Percentiles rank a stretch among this genome's conserved stretches.
phyloP scores from a whole-genome alignment of 1,284 basidiomycete genomes.

The Earliella scabrosa region DNA sequence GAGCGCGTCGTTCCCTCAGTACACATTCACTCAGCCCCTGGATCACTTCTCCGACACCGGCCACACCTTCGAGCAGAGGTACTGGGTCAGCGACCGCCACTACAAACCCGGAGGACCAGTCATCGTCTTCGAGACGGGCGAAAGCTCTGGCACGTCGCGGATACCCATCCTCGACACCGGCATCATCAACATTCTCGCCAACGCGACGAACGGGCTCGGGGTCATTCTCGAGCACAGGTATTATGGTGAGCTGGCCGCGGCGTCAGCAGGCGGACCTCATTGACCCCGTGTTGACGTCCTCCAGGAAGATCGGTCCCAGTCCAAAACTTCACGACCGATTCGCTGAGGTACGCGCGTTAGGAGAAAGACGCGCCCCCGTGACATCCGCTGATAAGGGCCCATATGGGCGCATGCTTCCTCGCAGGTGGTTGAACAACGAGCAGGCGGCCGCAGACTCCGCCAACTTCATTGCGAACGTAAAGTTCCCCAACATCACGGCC shows the following conservation, averaged over 20 bases:
- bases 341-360: slow-evolving; percentile 54
- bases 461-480: slow-evolving; percentile 84
- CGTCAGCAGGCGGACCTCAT: background rate
- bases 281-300: background rate
- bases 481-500: slow-evolving; percentile 73
- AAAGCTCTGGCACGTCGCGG: slow-evolving; percentile 78
- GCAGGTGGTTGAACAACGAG: slow-evolving; percentile 85
- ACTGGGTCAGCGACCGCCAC: slow-evolving; percentile 89
- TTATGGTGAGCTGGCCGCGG: slow-evolving; percentile 10
- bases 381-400: background rate
- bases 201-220: slow-evolving; percentile 82
- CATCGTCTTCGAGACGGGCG: slow-evolving; percentile 83
- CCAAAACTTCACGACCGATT: slow-evolving; percentile 79
- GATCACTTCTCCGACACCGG: slow-evolving; percentile 72
- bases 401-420: background rate
- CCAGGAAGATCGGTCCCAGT: slow-evolving; percentile 85
- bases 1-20: slow-evolving; percentile 47
- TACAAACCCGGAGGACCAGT: slow-evolving; percentile 83
- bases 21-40: slow-evolving; percentile 83
- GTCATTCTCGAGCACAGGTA: slow-evolving; percentile 84
- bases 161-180: slow-evolving; percentile 80
- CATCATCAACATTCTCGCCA: slow-evolving; percentile 84
- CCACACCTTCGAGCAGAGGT: slow-evolving; percentile 73
- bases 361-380: slow-evolving; percentile 1
- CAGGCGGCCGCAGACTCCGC: slow-evolving; percentile 92